Conservation (phyloP, 129 eudicot species). For the Sambucus nigra region DNA sequence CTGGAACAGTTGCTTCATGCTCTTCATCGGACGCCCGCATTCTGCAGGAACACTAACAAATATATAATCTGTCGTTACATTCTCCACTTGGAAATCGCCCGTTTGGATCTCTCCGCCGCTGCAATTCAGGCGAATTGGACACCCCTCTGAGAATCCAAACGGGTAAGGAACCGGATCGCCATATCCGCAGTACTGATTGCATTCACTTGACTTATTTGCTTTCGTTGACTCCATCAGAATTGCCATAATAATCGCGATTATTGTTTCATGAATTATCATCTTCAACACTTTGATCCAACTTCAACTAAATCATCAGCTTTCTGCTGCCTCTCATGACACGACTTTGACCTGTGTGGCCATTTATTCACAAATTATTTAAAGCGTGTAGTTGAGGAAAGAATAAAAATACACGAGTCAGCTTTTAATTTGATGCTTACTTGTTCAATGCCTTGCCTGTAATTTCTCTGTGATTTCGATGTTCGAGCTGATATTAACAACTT, state of each 20-base stretch:
- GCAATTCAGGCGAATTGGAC: conserved; percentile 41
- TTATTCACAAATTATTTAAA: conserved; percentile 18
- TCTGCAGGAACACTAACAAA: conserved; percentile 31
- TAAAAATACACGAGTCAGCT: not conserved
- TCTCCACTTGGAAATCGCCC: conserved; percentile 21
- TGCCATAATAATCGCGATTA: conserved; percentile 15
- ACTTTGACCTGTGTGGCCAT: not conserved
- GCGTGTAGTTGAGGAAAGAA: conserved; percentile 19
- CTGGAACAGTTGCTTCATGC: conserved; percentile 11
- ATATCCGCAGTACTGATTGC: conserved; percentile 26
- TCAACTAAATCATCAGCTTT: not conserved
- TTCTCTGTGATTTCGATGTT: conserved; percentile 6
- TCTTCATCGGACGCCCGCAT: conserved; percentile 33
- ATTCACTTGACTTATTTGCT: conserved; percentile 5
- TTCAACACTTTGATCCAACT: too few relatives aligned
- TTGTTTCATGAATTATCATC: not conserved
- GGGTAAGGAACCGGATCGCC: conserved; percentile 43
- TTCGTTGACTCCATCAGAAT: conserved; percentile 9
- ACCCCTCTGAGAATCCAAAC: conserved; percentile 60
- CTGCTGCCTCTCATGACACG: not conserved
- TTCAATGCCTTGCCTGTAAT: not conserved
- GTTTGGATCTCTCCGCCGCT: conserved; percentile 6
- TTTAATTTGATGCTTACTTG: not conserved
- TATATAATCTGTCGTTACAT: conserved; percentile 34
- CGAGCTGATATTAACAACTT: too few relatives aligned